These are phyloP conservation scores for Beauveria bassiana DNA, from an alignment of 2,329 filamentous ascomycete species.

Conservation along the genomic window DNA sequence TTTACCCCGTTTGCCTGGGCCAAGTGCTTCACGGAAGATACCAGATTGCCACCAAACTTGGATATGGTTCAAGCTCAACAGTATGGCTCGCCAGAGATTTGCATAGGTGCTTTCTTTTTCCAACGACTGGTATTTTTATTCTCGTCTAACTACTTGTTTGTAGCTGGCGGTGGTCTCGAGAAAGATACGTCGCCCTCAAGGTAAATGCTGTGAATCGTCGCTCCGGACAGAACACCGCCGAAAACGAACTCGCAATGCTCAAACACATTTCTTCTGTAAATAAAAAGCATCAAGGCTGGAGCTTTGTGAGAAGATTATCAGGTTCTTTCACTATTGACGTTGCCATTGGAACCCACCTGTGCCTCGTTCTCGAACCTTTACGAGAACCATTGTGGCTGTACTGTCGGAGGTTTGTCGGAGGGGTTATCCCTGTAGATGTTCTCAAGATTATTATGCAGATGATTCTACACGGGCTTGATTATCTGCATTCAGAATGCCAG, in stretches of 20 bases:
- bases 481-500: conserved; percentile 17
- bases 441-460: conserved; percentile 18
- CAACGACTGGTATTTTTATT: neutral
- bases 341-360: conserved; percentile 11
- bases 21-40: conserved; percentile 6
- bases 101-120: neutral
- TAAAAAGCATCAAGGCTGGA: neutral
- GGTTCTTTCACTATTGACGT: conserved; percentile 13
- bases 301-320: neutral
- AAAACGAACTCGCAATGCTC: neutral
- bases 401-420: conserved; percentile 14
- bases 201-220: neutral
- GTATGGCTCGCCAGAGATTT: conserved; percentile 11
- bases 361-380: conserved; percentile 17
- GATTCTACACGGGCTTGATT: conserved; percentile 18
- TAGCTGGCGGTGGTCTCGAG: neutral
- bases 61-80: conserved; percentile 9
- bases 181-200: neutral
- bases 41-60: conserved; percentile 11
- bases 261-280: neutral
- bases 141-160: neutral
- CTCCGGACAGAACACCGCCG: no score
- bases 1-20: conserved; percentile 1
- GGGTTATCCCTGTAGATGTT: conserved; percentile 10
- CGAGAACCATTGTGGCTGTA: conserved; percentile 21